Conservation (phyloP, 768 basidiomycete genomes). For the Kwoniella botswanensis region DNA sequence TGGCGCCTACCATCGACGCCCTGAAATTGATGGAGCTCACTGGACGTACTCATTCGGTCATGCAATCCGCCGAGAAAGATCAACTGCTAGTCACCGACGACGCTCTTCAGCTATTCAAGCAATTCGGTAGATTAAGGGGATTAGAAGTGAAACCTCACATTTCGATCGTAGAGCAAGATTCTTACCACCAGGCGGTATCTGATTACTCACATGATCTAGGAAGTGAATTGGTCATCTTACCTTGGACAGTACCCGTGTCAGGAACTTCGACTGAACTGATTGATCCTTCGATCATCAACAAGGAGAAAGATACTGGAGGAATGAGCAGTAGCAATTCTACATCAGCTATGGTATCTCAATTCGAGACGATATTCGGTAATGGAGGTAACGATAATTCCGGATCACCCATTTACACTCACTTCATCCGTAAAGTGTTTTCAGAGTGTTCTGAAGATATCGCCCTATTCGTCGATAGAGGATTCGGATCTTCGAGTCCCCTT, state of each 20-base stretch:
- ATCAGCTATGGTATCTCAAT: constrained; percentile 61
- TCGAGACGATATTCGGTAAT: constrained; percentile 76
- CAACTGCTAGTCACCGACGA: constrained; percentile 63
- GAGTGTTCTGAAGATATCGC: constrained; percentile 76
- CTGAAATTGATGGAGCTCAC: constrained; percentile 89
- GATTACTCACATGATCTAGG: constrained; percentile 66
- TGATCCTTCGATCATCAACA: constrained; percentile 27
- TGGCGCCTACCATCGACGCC: constrained; percentile 65
- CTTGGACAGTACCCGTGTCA: constrained; percentile 67
- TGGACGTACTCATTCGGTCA: constrained; percentile 81
- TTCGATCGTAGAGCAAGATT: constrained; percentile 74
- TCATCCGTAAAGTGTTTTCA: constrained; percentile 80
- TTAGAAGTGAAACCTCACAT: constrained; percentile 72
- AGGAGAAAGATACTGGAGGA: constrained; percentile 16
- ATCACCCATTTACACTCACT: constrained; percentile 70
- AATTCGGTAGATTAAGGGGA: constrained; percentile 53
- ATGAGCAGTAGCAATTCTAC: constrained; percentile 1
- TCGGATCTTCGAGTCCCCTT: constrained; percentile 52
- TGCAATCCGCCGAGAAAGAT: constrained; percentile 72
- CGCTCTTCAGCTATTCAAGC: constrained; percentile 63
- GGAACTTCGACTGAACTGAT: constrained; percentile 35
- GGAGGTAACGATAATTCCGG: constrained; percentile 58
- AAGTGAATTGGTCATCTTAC: constrained; percentile 79
- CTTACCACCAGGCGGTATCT: constrained; percentile 71
- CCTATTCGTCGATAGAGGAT: constrained; percentile 80